phyloP scores from a whole-genome alignment of 2,329 filamentous ascomycete genomes.

The Knufia fluminis region DNA sequence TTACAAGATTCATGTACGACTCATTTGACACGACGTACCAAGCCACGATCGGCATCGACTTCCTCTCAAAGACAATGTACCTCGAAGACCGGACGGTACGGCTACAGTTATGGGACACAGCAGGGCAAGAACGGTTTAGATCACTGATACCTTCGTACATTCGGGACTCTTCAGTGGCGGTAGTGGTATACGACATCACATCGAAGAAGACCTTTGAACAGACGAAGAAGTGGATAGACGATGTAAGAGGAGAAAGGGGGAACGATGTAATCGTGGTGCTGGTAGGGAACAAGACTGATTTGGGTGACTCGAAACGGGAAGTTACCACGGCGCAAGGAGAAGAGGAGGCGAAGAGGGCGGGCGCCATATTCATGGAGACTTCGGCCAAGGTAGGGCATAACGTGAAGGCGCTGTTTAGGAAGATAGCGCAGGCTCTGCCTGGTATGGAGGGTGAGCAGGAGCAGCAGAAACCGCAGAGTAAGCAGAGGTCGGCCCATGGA shows the following conservation, averaged over 20 bases:
- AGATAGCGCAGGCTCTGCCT: constrained; percentile 93
- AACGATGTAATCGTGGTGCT: constrained; percentile 99
- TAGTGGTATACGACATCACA: constrained; percentile 97
- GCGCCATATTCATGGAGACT: constrained; percentile 98
- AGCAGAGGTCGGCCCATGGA: too few relatives aligned
- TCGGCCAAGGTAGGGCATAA: constrained; percentile 97
- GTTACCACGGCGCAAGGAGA: constrained; percentile 94
- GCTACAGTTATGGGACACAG: constrained; percentile 96
- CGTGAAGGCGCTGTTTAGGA: constrained; percentile 93
- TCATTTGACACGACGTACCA: constrained; percentile 99
- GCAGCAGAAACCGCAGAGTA: constrained; percentile 23
- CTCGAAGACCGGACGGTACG: constrained; percentile 96
- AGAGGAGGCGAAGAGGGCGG: constrained; percentile 96
- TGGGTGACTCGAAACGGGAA: constrained; percentile 87
- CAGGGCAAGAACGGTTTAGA: constrained; percentile 93
- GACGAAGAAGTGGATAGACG: constrained; percentile 98
- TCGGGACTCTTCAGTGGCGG: constrained; percentile 92
- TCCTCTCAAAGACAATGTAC: constrained; percentile 99
- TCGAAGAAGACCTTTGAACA: constrained; percentile 97
- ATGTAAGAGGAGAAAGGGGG: constrained; percentile 89
- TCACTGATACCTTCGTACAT: constrained; percentile 97
- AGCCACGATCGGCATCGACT: constrained; percentile 98
- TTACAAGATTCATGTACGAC: constrained; percentile 99
- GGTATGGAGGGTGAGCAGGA: constrained; percentile 91
- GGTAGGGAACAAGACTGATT: constrained; percentile 97